Percentiles rank a stretch among this genome's conserved stretches.
Evolutionary conservation across 257 asterid genomes (phyloP).

Genomic region (Scutellaria minor): DNA sequence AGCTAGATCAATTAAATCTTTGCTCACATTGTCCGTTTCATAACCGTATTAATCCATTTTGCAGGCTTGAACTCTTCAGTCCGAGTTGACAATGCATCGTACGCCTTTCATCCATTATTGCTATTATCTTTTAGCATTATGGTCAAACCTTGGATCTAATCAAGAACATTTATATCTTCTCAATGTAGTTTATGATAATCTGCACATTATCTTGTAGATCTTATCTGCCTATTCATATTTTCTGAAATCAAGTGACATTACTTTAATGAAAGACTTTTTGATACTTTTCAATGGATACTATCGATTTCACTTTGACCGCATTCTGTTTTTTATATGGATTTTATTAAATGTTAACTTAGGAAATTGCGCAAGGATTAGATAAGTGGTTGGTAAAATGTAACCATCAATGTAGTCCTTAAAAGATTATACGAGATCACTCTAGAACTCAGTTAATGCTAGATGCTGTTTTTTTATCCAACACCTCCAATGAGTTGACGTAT

Average conservation of each 20-base stretch:
- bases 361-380: too few relatives aligned
- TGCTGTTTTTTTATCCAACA: too few relatives aligned
- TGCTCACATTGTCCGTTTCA: background rate
- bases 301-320: constrained; percentile 22
- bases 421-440: too few relatives aligned
- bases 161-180: constrained; percentile 11
- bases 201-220: constrained; percentile 32
- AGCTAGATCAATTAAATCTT: background rate
- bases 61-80: constrained; percentile 37
- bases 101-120: constrained; percentile 28
- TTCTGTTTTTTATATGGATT: background rate
- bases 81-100: constrained; percentile 17
- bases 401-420: too few relatives aligned
- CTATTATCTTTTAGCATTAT: constrained; percentile 25
- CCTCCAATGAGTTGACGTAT: too few relatives aligned
- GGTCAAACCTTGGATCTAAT: constrained; percentile 16
- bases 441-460: too few relatives aligned
- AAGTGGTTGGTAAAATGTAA: too few relatives aligned
- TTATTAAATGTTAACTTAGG: background rate
- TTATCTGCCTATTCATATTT: constrained; percentile 22
- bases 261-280: constrained; percentile 5
- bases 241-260: constrained; percentile 10
- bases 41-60: constrained; percentile 16
- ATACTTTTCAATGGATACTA: background rate
- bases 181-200: constrained; percentile 35